Evolutionary conservation across 2,329 filamentous ascomycete species (phyloP), one percentile per base, ranked within the genome.

Genomic region (Fusarium clavum): DNA sequence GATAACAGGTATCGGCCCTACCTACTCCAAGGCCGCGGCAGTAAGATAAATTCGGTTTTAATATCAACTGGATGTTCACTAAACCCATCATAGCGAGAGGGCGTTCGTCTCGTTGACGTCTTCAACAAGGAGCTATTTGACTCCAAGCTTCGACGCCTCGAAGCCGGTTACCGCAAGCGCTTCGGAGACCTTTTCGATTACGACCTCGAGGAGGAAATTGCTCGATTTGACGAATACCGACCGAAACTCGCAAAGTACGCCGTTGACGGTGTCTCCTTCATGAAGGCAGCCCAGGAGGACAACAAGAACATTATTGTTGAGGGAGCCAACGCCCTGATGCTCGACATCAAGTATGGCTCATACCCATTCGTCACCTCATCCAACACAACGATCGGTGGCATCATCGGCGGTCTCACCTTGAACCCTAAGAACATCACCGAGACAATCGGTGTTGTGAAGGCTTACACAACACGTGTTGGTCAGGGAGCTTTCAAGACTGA

Each of bases 401-500:
- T 64, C 20, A 66, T 66, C 3, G 43, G 43, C 9, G 48, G 48
- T 13, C 38, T 66, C 10, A 25, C 48, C 25, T 22, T 61, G 34
- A 61, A 51, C 20, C 57, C 61, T 2, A 55, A 41, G 55, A 61
- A 29, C 22, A 44, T 66, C 18, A 55, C 55, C 12, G 48, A 61
- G 32, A 55, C 38, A 10, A 46, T 61, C 27, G 43, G 48, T 40
- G 48, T 55, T 8, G 53, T 60, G n/a, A 64, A 64, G 27, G 53
- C 44, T 44, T 63, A 25, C 24, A 59, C 57, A 13, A 51, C 43
- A 16, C 47, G 53, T 6, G 57, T 58, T 10, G 65, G 53, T 3
- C 41, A 57, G 48, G 52, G 52, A 20, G 38, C 57, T 29, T 68
- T 52, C 34, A 60, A 56, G 38, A 52, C 59, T 10, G 58, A 69